Conservation (phyloP, 306 rosid species). For the Corylus avellana region DNA sequence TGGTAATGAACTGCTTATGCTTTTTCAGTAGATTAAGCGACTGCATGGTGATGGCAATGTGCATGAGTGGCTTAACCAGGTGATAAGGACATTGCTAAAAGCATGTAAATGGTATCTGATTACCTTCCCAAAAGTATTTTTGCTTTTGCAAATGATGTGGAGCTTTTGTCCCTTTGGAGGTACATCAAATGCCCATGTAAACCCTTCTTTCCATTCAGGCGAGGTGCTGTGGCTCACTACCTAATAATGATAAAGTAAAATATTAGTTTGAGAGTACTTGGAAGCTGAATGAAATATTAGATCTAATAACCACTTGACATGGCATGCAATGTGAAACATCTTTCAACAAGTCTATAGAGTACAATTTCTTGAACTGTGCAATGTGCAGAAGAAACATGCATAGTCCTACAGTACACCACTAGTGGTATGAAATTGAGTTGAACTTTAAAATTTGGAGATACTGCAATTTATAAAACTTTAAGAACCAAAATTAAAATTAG, state of each 20-base stretch:
- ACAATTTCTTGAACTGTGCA: not conserved
- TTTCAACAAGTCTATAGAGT: not conserved
- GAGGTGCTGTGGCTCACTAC: constrained; percentile 82
- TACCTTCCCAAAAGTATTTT: constrained; percentile 99
- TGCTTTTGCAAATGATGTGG: constrained; percentile 94
- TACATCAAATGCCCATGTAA: constrained; percentile 94
- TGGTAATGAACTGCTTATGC: not conserved
- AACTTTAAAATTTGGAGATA: not conserved
- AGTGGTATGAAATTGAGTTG: not conserved
- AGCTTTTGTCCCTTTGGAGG: constrained; percentile 98
- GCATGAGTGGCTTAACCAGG: constrained; percentile 22
- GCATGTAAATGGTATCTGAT: constrained; percentile 27
- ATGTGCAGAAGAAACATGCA: not conserved
- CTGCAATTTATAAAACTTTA: not conserved
- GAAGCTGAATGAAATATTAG: constrained; percentile 2
- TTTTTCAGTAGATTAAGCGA: not conserved
- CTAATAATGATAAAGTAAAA: constrained; percentile 36
- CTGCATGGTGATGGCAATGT: not conserved
- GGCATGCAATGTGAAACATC: constrained; percentile 11
- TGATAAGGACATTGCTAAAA: constrained; percentile 11
- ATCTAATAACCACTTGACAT: constrained; percentile 20
- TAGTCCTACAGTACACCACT: not conserved
- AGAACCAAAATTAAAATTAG: not conserved
- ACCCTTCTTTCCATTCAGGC: constrained; percentile 99
- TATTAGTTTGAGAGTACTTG: not conserved